Evolutionary conservation across 2,329 filamentous ascomycete species (phyloP).

Genomic region (Ceratocystis diversiconidia): DNA sequence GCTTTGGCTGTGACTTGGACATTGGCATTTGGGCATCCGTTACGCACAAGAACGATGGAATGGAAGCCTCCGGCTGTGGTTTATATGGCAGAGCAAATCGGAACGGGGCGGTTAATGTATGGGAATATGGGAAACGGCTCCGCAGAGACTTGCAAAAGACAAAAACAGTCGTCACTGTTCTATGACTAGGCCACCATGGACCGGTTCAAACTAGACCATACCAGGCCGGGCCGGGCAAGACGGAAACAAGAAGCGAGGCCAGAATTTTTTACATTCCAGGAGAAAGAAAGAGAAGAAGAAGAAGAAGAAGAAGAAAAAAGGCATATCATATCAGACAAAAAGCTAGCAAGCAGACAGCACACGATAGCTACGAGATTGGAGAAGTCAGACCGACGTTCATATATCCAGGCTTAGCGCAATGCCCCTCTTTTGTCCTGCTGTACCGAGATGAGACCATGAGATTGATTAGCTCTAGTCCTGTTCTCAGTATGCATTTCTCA

Average conservation of each 20-base stretch:
- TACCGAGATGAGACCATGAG: slow-evolving; percentile 7
- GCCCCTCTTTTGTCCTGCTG: slow-evolving; percentile 15
- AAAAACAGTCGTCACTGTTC: neutral
- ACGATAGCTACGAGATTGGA: slow-evolving; percentile 17
- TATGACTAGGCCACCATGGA: too few relatives aligned
- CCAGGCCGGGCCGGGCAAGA: neutral
- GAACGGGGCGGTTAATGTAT: neutral
- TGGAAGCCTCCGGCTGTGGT: neutral
- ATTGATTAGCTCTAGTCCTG: neutral
- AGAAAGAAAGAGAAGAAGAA: neutral
- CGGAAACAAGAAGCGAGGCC: neutral
- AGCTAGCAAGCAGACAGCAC: slow-evolving; percentile 13
- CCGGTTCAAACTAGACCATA: neutral
- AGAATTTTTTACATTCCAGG: neutral
- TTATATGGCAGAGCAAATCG: too few relatives aligned
- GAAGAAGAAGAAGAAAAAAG: neutral
- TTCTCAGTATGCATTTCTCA: slow-evolving; percentile 3
- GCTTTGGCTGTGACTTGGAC: neutral
- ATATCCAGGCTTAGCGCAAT: slow-evolving; percentile 17
- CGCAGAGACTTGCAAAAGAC: neutral
- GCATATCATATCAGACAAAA: slow-evolving; percentile 16
- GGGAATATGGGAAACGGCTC: neutral
- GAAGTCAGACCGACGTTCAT: slow-evolving; percentile 17
- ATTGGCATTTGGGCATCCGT: neutral
- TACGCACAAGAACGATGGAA: neutral